Percentiles rank a stretch among this genome's conserved stretches.
Evolutionary conservation across 768 basidiomycete species (phyloP).

Genomic region (Obba rivulosa): DNA sequence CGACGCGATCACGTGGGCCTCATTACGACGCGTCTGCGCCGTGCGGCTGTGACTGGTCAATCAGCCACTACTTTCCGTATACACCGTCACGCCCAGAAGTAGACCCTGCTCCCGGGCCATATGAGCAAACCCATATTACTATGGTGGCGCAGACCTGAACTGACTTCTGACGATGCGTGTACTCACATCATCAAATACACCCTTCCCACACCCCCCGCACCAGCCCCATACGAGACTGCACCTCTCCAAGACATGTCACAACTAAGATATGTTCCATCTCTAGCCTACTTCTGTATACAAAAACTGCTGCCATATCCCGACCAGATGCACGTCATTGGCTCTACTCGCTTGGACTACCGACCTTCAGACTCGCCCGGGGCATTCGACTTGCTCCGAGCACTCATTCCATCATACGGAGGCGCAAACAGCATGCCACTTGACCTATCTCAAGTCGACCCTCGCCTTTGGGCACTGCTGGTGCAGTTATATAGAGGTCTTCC

Average conservation of each 20-base stretch:
- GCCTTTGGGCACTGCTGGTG: slow-evolving; percentile 55
- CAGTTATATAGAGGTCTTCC: slow-evolving; percentile 59
- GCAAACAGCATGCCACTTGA: background rate
- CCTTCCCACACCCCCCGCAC: slow-evolving; percentile 11
- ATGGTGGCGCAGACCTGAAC: slow-evolving; percentile 9
- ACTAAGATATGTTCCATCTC: slow-evolving; percentile 40
- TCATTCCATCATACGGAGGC: slow-evolving; percentile 29
- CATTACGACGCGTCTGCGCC: too few relatives aligned
- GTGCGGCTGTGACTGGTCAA: too few relatives aligned
- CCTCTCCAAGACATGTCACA: background rate
- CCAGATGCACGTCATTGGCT: slow-evolving; percentile 32
- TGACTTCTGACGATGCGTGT: slow-evolving; percentile 21
- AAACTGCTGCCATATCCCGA: slow-evolving; percentile 40
- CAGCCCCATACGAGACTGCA: slow-evolving; percentile 8
- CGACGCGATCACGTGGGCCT: too few relatives aligned
- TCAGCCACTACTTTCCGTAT: too few relatives aligned
- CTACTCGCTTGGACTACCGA: slow-evolving; percentile 33
- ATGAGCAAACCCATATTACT: slow-evolving; percentile 17
- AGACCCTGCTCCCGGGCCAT: background rate
- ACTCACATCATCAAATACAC: slow-evolving; percentile 20
- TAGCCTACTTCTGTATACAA: slow-evolving; percentile 47
- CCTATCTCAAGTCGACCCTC: slow-evolving; percentile 39
- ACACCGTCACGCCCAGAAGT: too few relatives aligned
- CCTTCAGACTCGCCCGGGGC: slow-evolving; percentile 14
- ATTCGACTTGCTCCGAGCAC: slow-evolving; percentile 33